Evolutionary conservation across 2,329 filamentous ascomycete species (phyloP).

Genomic region (Ophiostoma tasmaniense): DNA sequence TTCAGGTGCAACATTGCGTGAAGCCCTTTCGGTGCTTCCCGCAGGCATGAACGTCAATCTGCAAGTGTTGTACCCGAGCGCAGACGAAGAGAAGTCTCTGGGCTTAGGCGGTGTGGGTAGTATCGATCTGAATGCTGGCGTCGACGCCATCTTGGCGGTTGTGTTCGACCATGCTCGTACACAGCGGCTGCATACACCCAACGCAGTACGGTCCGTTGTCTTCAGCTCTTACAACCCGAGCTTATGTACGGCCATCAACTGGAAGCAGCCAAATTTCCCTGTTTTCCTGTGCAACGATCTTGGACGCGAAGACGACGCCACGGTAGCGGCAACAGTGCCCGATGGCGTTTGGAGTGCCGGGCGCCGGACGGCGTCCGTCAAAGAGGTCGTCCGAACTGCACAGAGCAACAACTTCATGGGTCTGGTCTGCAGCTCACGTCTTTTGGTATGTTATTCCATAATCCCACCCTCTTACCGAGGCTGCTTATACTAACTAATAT

Average conservation of each 20-base stretch:
- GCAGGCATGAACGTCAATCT: slow-evolving; percentile 78
- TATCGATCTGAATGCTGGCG: slow-evolving; percentile 76
- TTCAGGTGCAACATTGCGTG: slow-evolving; percentile 70
- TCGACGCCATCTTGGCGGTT: slow-evolving; percentile 71
- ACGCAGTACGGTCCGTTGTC: slow-evolving; percentile 75
- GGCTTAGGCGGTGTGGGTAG: slow-evolving; percentile 56
- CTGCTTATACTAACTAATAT: slow-evolving; percentile 12
- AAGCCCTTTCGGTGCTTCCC: slow-evolving; percentile 68
- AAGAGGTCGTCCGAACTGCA: slow-evolving; percentile 87
- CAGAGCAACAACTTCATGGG: slow-evolving; percentile 99
- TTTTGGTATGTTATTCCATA: slow-evolving; percentile 81
- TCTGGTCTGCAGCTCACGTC: slow-evolving; percentile 75
- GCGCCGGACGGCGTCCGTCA: slow-evolving; percentile 72
- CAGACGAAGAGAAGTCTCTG: slow-evolving; percentile 60
- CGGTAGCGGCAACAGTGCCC: slow-evolving; percentile 27
- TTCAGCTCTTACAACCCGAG: slow-evolving; percentile 89
- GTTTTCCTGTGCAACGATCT: slow-evolving; percentile 93
- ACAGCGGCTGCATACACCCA: slow-evolving; percentile 55
- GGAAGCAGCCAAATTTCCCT: slow-evolving; percentile 98
- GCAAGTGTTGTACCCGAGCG: slow-evolving; percentile 80
- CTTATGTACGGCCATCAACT: slow-evolving; percentile 90
- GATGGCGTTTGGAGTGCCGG: slow-evolving; percentile 48
- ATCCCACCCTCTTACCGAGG: too few relatives aligned
- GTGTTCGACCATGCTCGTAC: slow-evolving; percentile 86
- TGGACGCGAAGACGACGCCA: slow-evolving; percentile 47